Evolutionary conservation across 2,329 filamentous ascomycete genomes (phyloP).

Genomic region (Botryotinia calthae): DNA sequence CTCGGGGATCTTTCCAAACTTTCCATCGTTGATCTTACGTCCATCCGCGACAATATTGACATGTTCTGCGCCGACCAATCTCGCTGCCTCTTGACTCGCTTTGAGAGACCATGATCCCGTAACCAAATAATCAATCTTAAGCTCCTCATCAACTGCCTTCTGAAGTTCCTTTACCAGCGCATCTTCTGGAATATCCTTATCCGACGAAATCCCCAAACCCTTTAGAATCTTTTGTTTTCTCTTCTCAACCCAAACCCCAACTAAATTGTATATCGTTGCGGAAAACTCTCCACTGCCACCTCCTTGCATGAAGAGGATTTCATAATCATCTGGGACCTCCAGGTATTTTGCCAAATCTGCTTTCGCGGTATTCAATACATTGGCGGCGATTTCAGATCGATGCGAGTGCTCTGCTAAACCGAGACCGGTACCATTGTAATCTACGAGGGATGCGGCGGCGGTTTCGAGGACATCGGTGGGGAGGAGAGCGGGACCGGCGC

Average conservation of each 20-base stretch:
- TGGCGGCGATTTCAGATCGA: conserved; percentile 72
- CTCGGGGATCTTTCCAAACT: conserved; percentile 80
- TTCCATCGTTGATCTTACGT: conserved; percentile 65
- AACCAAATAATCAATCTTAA: conserved; percentile 83
- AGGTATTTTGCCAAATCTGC: conserved; percentile 69
- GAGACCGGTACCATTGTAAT: conserved; percentile 78
- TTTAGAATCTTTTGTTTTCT: conserved; percentile 58
- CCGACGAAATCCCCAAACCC: conserved; percentile 48
- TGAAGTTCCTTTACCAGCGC: conserved; percentile 57
- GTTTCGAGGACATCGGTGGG: conserved; percentile 77
- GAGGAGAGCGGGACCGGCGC: conserved; percentile 83
- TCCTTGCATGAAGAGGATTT: conserved; percentile 83
- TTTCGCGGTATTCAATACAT: conserved; percentile 78
- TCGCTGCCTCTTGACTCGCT: conserved; percentile 76
- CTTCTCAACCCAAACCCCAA: conserved; percentile 76
- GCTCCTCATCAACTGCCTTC: conserved; percentile 63
- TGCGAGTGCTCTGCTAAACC: conserved; percentile 90
- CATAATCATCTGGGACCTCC: conserved; percentile 82
- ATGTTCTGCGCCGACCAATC: conserved; percentile 72
- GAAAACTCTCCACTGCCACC: conserved; percentile 86
- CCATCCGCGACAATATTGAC: conserved; percentile 78
- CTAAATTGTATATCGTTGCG: conserved; percentile 79
- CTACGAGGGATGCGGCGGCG: conserved; percentile 73
- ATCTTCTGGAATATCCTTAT: conserved; percentile 52
- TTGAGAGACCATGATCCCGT: conserved; percentile 92